Percentiles rank a stretch among this genome's conserved stretches.
These are phyloP conservation scores for Neurospora sp. DNA, from an alignment of 495 filamentous ascomycete genomes.

Conservation along the genomic window DNA sequence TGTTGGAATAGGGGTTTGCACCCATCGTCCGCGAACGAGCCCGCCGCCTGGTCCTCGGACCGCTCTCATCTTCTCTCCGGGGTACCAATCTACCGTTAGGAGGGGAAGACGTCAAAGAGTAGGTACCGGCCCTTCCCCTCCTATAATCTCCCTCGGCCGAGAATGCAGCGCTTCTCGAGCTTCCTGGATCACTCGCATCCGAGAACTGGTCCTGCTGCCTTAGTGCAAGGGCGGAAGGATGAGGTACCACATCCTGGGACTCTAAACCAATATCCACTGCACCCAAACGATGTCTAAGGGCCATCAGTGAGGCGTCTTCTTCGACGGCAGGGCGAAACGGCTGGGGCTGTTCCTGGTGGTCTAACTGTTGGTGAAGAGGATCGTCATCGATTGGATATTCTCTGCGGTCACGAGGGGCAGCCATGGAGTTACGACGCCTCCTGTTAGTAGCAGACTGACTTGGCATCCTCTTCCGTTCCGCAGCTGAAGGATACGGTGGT, in stretches of 20 bases:
- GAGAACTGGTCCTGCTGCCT: conserved; percentile 7
- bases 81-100: conserved; percentile 16
- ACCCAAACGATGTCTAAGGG: neutral
- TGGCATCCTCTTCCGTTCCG: conserved; percentile 12
- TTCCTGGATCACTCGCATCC: conserved; percentile 10
- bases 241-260: neutral
- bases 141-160: conserved; percentile 15
- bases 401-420: conserved; percentile 8
- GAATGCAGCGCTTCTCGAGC: conserved; percentile 27
- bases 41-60: conserved; percentile 9
- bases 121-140: conserved; percentile 18
- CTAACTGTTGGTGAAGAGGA: neutral
- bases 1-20: conserved; percentile 9
- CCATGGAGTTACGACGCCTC: conserved; percentile 8
- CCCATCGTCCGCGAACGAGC: conserved; percentile 15
- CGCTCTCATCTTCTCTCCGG: conserved; percentile 6
- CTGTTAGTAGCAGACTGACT: conserved; percentile 8
- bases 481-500: conserved; percentile 14
- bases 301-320: neutral
- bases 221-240: neutral
- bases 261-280: neutral
- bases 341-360: neutral
- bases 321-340: neutral
- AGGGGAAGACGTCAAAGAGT: conserved; percentile 20
- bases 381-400: conserved; percentile 16